Conservation (phyloP, 768 basidiomycete species). For the Pholiota conissans region DNA sequence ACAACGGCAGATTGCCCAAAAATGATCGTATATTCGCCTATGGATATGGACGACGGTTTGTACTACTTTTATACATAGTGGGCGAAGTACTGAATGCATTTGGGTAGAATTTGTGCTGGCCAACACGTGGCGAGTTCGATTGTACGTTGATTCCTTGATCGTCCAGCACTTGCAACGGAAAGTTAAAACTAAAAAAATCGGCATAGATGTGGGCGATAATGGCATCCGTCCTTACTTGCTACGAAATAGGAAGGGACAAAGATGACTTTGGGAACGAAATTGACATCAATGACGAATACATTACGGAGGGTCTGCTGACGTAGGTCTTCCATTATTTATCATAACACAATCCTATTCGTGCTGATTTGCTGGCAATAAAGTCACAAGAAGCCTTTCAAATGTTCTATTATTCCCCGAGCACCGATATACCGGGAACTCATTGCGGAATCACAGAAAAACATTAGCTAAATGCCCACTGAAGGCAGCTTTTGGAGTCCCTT, state of each 20-base stretch:
- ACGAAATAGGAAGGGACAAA: neutral
- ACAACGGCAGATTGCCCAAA: constrained; percentile 16
- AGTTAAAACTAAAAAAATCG: too few species aligned
- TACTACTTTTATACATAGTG: too few species aligned
- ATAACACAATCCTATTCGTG: too few species aligned
- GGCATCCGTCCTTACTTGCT: neutral
- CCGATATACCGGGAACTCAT: neutral
- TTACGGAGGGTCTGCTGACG: constrained; percentile 1
- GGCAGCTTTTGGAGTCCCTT: neutral
- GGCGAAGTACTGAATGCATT: neutral
- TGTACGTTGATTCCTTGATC: neutral
- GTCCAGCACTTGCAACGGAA: neutral
- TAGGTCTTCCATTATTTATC: neutral
- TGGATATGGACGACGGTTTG: constrained; percentile 9
- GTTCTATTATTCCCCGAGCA: neutral
- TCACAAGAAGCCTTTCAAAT: neutral
- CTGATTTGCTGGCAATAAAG: neutral
- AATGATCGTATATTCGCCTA: constrained; percentile 16
- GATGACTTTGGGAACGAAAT: constrained; percentile 5
- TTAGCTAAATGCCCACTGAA: neutral
- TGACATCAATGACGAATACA: neutral
- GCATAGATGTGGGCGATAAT: constrained; percentile 3
- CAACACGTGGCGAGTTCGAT: constrained; percentile 11
- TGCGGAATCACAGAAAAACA: neutral
- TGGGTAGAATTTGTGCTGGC: constrained; percentile 3